Percentiles rank a stretch among this genome's conserved stretches.
Conservation (phyloP, 1,139 yeast genomes). For the Pichia sp. region DNA sequence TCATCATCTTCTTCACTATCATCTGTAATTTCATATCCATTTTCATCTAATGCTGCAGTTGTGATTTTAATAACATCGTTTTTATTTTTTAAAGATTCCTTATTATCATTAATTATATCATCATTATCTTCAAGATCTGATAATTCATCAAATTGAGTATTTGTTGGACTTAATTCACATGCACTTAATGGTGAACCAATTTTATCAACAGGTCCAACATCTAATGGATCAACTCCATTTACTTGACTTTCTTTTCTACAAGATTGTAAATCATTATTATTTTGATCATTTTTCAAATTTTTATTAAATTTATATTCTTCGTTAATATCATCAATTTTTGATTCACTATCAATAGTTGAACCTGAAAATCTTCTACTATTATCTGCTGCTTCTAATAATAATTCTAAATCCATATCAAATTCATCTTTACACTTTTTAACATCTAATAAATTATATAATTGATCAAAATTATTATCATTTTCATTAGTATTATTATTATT, state of each 20-base stretch:
- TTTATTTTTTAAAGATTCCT: background rate
- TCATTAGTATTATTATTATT: too few species aligned
- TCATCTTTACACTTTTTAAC: slow-evolving; percentile 39
- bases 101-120: background rate
- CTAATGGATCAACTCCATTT: slow-evolving; percentile 7
- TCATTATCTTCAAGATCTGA: background rate
- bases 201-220: background rate
- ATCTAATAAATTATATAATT: slow-evolving; percentile 14
- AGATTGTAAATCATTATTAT: too few species aligned
- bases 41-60: slow-evolving; percentile 19
- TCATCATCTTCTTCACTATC: slow-evolving; percentile 4
- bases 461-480: slow-evolving; percentile 3
- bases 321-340: slow-evolving; percentile 1
- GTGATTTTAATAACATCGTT: slow-evolving; percentile 12
- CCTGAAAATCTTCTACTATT: slow-evolving; percentile 15
- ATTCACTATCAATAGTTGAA: slow-evolving; percentile 10
- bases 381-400: slow-evolving; percentile 42
- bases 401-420: slow-evolving; percentile 53
- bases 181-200: background rate
- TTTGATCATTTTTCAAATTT: too few species aligned
- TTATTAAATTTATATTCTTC: background rate
- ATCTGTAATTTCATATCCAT: slow-evolving; percentile 14
- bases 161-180: slow-evolving; percentile 5
- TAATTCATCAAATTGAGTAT: background rate
- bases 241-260: background rate